These are phyloP conservation scores for Hypoxylon perforatum DNA, from an alignment of 495 filamentous ascomycete species.

Conservation along the genomic window DNA sequence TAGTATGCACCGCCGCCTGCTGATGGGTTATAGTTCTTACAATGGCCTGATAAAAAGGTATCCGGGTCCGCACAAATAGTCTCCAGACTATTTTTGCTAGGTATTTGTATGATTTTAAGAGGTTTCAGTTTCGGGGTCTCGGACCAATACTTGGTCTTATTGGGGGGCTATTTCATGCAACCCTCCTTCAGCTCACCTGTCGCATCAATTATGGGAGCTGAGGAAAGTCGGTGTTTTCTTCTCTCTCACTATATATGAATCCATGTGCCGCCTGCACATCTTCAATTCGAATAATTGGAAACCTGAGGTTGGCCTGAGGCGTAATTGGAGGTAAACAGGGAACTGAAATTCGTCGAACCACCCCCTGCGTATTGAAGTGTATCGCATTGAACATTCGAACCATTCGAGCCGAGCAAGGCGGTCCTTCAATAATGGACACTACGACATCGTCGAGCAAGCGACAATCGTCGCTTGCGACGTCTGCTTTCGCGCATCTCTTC, in stretches of 20 bases:
- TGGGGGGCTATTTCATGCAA: too few relatives aligned
- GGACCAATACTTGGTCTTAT: too few relatives aligned
- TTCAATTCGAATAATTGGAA: not conserved
- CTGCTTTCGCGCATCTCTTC: conserved; percentile 32
- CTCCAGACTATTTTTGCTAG: conserved; percentile 1
- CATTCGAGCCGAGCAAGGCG: conserved; percentile 18
- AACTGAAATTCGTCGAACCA: not conserved
- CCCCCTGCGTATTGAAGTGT: conserved; percentile 24
- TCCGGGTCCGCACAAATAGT: conserved; percentile 1
- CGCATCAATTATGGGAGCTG: too few relatives aligned
- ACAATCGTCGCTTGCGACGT: conserved; percentile 26
- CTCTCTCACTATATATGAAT: too few relatives aligned
- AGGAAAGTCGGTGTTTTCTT: too few relatives aligned
- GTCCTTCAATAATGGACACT: conserved; percentile 42
- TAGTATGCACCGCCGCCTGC: conserved; percentile 26
- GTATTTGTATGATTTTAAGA: not conserved
- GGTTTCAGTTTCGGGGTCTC: too few relatives aligned
- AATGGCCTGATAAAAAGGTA: conserved; percentile 22
- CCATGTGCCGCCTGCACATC: too few relatives aligned
- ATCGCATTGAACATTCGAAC: conserved; percentile 30
- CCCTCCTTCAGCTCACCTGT: not conserved
- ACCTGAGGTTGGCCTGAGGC: conserved; percentile 14
- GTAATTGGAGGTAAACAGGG: conserved; percentile 22
- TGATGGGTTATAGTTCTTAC: conserved; percentile 16
- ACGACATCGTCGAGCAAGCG: conserved; percentile 25